A percentile compares a stretch with the other conserved stretches of the same genome.
These are phyloP conservation scores for Proliferodiscus dingleyae DNA, from an alignment of 2,329 filamentous ascomycete genomes.

Conservation along the genomic window DNA sequence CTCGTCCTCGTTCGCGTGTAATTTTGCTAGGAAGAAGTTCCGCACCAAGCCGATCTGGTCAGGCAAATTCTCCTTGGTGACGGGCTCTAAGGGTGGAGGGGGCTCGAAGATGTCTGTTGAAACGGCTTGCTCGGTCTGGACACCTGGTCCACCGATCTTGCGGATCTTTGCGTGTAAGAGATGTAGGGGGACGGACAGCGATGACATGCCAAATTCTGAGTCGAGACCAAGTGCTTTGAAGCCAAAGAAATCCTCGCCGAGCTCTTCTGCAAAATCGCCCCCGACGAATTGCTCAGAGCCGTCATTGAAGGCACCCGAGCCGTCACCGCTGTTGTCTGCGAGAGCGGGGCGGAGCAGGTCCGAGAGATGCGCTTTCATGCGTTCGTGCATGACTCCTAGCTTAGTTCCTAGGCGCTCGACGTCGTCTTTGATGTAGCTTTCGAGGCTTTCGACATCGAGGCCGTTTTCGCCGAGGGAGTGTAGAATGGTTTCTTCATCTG, in stretches of 20 bases:
- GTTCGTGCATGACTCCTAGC: constrained; percentile 80
- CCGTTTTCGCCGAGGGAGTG: constrained; percentile 84
- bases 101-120: constrained; percentile 53
- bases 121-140: neutral
- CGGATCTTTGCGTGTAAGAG: constrained; percentile 88
- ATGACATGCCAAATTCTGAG: constrained; percentile 81
- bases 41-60: constrained; percentile 82
- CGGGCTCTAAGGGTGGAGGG: constrained; percentile 65
- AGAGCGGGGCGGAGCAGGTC: constrained; percentile 89
- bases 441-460: constrained; percentile 73
- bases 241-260: constrained; percentile 98
- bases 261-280: constrained; percentile 95
- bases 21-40: constrained; percentile 85
- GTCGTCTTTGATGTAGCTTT: constrained; percentile 87
- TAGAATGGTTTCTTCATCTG: constrained; percentile 77
- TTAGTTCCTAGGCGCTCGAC: constrained; percentile 80
- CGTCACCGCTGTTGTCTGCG: constrained; percentile 73
- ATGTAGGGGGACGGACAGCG: constrained; percentile 87
- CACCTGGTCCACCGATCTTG: constrained; percentile 45
- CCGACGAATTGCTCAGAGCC: constrained; percentile 95
- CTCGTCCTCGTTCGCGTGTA: constrained; percentile 77
- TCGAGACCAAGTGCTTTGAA: constrained; percentile 94
- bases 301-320: constrained; percentile 87
- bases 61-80: constrained; percentile 73
- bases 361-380: constrained; percentile 89